Base-by-base conservation (phyloP, 1,284 basidiomycete genomes). In the Naganishia cerealis region DNA sequence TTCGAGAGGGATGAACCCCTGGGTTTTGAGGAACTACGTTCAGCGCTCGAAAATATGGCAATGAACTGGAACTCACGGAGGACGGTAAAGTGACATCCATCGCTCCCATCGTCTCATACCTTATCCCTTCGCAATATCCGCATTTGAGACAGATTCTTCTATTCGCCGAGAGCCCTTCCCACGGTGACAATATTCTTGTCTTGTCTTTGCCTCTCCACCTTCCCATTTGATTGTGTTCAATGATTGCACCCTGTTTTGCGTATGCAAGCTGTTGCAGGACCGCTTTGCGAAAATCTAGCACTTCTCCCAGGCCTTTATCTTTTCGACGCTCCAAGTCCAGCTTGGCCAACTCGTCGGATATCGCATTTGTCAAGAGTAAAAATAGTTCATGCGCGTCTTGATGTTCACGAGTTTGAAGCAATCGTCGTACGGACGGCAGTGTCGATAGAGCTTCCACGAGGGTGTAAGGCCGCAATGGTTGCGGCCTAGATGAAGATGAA, bases 361-460 rank as follows among this genome's bases (percentile, higher is more conserved):
- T 84, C 55, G 87, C 90, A 76, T 94, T 91, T 0, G 92, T 90
- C 24, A 96, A 82, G 43, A 94, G 87, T 73, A 94, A 88, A 80
- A 94, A 95, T n/a, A 96, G 84, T 76, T 96, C 94, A 75, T 96
- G 94, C 2, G 93, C 93, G 78, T 96, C 93, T 81, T 96, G 93
- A 77, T 96, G 93, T 75, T 94, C 90, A 16, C 90, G 86, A 1
- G 90, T 91, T 69, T 86, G 86, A 75, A 95, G 88, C 7, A 94
- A 83, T 0, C 88, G 73, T n/a, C 84, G 86, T 70, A 85, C 84
- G 48, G 83, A 80, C 52, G 86, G 84, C 57, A 86, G 82, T 42
- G 83, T 78, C 18, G 86, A 84, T 65, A 93, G 85, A 0, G 88
- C 89, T 15, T 84, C 79, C 53, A 93, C 89, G 69, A 93, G 87